Conservation (phyloP, 164 flowering plant species). For the Chimonanthus salicifolius region DNA sequence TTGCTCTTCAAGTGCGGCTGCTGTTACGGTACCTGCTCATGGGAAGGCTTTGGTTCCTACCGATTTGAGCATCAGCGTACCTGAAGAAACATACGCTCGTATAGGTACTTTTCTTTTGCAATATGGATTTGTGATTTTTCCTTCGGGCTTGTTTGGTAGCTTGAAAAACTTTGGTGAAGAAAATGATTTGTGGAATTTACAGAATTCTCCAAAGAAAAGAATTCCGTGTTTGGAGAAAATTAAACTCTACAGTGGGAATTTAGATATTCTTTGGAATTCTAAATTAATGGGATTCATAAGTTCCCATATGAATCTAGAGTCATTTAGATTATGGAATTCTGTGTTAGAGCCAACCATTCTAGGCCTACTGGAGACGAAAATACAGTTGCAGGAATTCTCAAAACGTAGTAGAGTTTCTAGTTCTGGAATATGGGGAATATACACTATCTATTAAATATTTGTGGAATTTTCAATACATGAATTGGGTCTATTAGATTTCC, state of each 20-base stretch:
- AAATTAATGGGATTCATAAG: no score
- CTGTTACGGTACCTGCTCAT: slow-evolving; percentile 57
- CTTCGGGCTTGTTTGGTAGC: background rate
- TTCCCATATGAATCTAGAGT: background rate
- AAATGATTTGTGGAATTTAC: no score
- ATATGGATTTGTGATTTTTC: background rate
- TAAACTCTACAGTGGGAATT: background rate
- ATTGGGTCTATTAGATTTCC: no score
- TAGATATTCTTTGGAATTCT: no score
- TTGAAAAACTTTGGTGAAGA: background rate
- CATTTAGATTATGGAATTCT: no score
- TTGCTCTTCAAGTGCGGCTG: slow-evolving; percentile 40
- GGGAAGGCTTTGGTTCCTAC: slow-evolving; percentile 80
- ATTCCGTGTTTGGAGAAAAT: no score
- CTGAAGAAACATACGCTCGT: slow-evolving; percentile 79
- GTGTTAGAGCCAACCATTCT: no score
- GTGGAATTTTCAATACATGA: no score
- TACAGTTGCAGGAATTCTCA: background rate
- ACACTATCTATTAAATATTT: no score
- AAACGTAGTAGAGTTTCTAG: background rate
- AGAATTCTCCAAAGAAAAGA: no score
- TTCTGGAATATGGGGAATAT: no score
- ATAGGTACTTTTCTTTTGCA: slow-evolving; percentile 32
- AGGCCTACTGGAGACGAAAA: no score
- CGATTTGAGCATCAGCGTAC: slow-evolving; percentile 65